These are phyloP conservation scores for Microascus cirrosus DNA, from an alignment of 2,329 filamentous ascomycete genomes.

Conservation along the genomic window DNA sequence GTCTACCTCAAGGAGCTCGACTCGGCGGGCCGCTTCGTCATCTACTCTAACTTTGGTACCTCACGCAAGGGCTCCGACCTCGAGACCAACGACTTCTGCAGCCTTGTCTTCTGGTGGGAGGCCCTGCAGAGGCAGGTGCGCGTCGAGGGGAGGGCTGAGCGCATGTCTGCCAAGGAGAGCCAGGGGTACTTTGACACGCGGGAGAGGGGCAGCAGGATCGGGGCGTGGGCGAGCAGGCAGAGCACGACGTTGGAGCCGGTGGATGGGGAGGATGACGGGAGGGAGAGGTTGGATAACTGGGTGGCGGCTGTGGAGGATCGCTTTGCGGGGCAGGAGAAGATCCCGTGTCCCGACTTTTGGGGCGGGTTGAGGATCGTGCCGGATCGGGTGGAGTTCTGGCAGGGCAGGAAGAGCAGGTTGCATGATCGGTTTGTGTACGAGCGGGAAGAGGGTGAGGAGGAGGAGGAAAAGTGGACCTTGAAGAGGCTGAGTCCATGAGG, in stretches of 20 bases:
- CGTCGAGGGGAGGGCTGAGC: slow-evolving; percentile 66
- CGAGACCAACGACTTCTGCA: slow-evolving; percentile 62
- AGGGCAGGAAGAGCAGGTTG: slow-evolving; percentile 77
- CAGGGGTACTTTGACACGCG: slow-evolving; percentile 55
- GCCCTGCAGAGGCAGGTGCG: slow-evolving; percentile 79
- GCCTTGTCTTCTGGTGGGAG: slow-evolving; percentile 86
- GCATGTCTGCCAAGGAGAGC: slow-evolving; percentile 60
- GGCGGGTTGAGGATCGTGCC: slow-evolving; percentile 80
- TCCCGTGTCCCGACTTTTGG: slow-evolving; percentile 91
- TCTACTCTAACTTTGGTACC: slow-evolving; percentile 89
- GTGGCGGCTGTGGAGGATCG: slow-evolving; percentile 65
- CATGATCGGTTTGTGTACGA: slow-evolving; percentile 86
- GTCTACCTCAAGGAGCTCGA: slow-evolving; percentile 97
- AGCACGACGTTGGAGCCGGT: slow-evolving; percentile 56
- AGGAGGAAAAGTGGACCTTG: slow-evolving; percentile 44
- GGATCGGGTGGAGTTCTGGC: slow-evolving; percentile 89
- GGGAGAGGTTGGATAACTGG: slow-evolving; percentile 63
- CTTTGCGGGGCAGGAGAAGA: slow-evolving; percentile 66
- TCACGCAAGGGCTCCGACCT: slow-evolving; percentile 60
- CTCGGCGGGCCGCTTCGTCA: slow-evolving; percentile 60
- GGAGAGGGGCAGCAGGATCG: slow-evolving; percentile 71
- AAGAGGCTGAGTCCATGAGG: slow-evolving; percentile 61
- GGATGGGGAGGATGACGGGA: slow-evolving; percentile 45
- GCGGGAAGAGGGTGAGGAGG: slow-evolving; percentile 17
- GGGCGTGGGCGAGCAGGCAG: slow-evolving; percentile 90